Evolutionary conservation across 768 basidiomycete species (phyloP).

Genomic region (Porphyrellus cyaneotinctus): DNA sequence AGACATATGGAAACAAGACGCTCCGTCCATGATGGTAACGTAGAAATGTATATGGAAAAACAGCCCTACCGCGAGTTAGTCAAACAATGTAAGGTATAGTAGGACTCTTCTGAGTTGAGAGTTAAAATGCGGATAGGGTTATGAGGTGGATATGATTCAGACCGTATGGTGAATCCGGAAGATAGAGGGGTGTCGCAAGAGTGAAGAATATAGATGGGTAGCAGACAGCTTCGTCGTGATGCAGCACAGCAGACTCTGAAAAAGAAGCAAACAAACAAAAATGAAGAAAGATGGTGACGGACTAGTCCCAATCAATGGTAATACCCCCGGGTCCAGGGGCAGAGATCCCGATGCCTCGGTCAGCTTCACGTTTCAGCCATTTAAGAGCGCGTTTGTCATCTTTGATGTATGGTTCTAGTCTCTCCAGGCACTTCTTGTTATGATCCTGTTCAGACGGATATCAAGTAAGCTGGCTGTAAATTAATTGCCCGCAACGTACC

Average conservation of each 20-base stretch:
- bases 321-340: conserved; percentile 62
- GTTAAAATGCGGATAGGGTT: conserved; percentile 5
- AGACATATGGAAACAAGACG: conserved; percentile 14
- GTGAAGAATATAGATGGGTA: conserved; percentile 3
- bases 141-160: conserved; percentile 6
- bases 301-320: conserved; percentile 73
- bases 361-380: conserved; percentile 75
- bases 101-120: conserved; percentile 10
- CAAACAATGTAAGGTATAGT: conserved; percentile 24
- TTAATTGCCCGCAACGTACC: conserved; percentile 35
- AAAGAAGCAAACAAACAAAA: background rate
- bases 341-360: conserved; percentile 71
- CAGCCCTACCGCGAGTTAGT: conserved; percentile 26
- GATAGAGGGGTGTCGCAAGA: conserved; percentile 22
- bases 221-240: background rate
- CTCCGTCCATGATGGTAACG: conserved; percentile 16
- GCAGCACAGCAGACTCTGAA: conserved; percentile 6
- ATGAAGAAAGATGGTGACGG: background rate
- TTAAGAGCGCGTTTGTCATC: conserved; percentile 78
- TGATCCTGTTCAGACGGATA: conserved; percentile 54
- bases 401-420: conserved; percentile 60
- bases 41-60: conserved; percentile 12
- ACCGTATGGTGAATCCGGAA: background rate
- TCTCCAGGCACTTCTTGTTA: conserved; percentile 67
- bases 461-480: conserved; percentile 1